A percentile compares a stretch with the other conserved stretches of the same genome.
phyloP scores from a whole-genome alignment of 2,329 filamentous ascomycete genomes.

The Tolypocladium cylindrosporum region DNA sequence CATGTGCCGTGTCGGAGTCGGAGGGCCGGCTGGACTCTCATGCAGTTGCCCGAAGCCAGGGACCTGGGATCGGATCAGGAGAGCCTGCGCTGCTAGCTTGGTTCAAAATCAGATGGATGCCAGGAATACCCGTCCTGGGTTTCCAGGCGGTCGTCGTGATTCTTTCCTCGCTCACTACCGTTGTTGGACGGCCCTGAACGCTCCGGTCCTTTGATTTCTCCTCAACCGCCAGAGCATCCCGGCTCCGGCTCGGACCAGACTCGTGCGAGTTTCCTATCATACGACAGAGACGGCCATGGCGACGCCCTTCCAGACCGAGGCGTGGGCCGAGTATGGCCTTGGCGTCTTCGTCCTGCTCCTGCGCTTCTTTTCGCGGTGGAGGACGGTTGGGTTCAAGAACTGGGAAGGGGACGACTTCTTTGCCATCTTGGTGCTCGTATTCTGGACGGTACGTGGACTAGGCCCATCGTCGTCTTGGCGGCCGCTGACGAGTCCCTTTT shows the following conservation, averaged over 20 bases:
- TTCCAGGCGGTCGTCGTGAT: not conserved
- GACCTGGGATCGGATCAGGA: not conserved
- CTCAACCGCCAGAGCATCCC: not conserved
- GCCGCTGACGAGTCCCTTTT: not conserved
- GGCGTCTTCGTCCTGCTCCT: conserved; percentile 25
- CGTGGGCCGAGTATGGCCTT: conserved; percentile 32
- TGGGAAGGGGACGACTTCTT: conserved; percentile 34
- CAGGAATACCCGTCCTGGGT: not conserved
- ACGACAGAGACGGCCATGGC: conserved; percentile 2
- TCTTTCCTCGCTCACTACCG: not conserved
- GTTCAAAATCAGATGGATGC: not conserved
- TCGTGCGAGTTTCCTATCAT: too few species aligned
- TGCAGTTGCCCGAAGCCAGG: not conserved
- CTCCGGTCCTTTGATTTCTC: not conserved
- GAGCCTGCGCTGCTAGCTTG: not conserved
- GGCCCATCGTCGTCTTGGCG: not conserved
- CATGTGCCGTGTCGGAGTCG: not conserved
- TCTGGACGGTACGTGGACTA: conserved; percentile 24
- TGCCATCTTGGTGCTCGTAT: conserved; percentile 21
- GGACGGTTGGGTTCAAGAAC: conserved; percentile 24
- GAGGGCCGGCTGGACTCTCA: not conserved
- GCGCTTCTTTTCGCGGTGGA: conserved; percentile 27
- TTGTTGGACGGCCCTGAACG: not conserved
- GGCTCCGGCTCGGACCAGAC: not conserved
- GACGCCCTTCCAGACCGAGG: conserved; percentile 32